Conservation (phyloP, 1,284 basidiomycete species). For the Rhodotorula mucilaginosa region DNA sequence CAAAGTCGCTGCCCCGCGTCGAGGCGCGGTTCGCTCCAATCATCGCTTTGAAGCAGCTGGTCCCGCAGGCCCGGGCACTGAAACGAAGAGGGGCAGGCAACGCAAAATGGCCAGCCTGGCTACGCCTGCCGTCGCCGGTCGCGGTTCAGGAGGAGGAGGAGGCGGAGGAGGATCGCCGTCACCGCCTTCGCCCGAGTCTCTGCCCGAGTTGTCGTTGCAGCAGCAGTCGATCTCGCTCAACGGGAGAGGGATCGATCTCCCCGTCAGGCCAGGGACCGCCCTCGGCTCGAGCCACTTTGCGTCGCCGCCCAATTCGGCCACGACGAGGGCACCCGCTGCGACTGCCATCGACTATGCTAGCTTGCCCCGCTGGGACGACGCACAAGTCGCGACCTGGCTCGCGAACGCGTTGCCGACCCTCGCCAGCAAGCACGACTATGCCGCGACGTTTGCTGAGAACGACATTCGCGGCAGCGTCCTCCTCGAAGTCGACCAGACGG, state of each 20-base stretch:
- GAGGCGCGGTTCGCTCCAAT: too few species aligned
- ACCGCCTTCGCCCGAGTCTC: constrained; percentile 7
- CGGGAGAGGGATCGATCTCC: constrained; percentile 13
- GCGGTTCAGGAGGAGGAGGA: too few species aligned
- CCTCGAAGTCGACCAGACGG: constrained; percentile 79
- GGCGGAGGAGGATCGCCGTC: neutral
- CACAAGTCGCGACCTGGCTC: constrained; percentile 42
- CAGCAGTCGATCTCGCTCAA: constrained; percentile 15
- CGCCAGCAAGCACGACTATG: constrained; percentile 59
- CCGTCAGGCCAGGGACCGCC: constrained; percentile 16
- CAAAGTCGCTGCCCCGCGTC: too few species aligned
- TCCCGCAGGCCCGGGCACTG: too few species aligned
- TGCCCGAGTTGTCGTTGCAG: constrained; percentile 16
- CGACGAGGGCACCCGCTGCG: neutral
- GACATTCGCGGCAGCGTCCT: constrained; percentile 86
- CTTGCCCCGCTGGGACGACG: constrained; percentile 41
- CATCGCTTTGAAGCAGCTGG: too few species aligned
- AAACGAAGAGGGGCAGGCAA: too few species aligned
- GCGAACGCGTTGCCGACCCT: constrained; percentile 21
- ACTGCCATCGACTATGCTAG: constrained; percentile 24
- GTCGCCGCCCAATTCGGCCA: neutral
- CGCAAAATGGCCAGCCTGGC: too few species aligned
- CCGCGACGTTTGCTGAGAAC: constrained; percentile 68
- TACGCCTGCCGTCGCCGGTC: too few species aligned
- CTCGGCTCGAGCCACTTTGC: constrained; percentile 10